Evolutionary conservation across 352 stramenopile genomes (phyloP).

Genomic region (Blastocystis sp.): DNA sequence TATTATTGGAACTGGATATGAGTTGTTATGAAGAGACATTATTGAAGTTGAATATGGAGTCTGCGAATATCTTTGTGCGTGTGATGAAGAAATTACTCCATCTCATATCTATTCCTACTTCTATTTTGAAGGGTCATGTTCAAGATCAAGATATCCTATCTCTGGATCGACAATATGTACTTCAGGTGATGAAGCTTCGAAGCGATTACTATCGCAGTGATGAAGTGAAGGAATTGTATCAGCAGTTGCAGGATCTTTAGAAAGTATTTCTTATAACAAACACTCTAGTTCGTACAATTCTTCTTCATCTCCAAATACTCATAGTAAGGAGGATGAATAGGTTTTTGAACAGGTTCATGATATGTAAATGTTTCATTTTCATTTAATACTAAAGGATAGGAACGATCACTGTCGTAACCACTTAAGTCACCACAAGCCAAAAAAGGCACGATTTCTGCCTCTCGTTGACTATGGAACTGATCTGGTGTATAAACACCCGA

Average conservation of each 20-base stretch:
- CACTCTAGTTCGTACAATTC: slow-evolving; percentile 35
- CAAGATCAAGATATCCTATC: slow-evolving; percentile 30
- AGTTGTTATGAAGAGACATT: slow-evolving; percentile 55
- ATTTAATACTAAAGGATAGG: slow-evolving; percentile 63
- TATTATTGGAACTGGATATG: slow-evolving; percentile 57
- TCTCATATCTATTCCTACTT: slow-evolving; percentile 26
- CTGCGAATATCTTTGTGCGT: slow-evolving; percentile 12
- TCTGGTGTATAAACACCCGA: slow-evolving; percentile 29
- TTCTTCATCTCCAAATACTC: slow-evolving; percentile 65
- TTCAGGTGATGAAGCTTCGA: slow-evolving; percentile 44
- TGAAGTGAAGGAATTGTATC: slow-evolving; percentile 15
- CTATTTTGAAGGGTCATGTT: slow-evolving; percentile 45
- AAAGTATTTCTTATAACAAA: slow-evolving; percentile 20
- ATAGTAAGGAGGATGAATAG: slow-evolving; percentile 64
- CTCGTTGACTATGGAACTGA: neutral
- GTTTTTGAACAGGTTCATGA: slow-evolving; percentile 63
- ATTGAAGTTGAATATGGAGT: slow-evolving; percentile 53
- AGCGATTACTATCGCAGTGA: slow-evolving; percentile 54
- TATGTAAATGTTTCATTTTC: slow-evolving; percentile 59
- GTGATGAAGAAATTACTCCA: slow-evolving; percentile 60
- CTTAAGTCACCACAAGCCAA: slow-evolving; percentile 82
- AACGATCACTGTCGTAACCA: slow-evolving; percentile 76
- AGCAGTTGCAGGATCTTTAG: neutral
- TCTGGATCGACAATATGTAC: neutral
- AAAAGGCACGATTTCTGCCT: slow-evolving; percentile 74